Evolutionary conservation across 257 asterid genomes (phyloP), one percentile per base, ranked within the genome.

Genomic region (Solanum acaule): DNA sequence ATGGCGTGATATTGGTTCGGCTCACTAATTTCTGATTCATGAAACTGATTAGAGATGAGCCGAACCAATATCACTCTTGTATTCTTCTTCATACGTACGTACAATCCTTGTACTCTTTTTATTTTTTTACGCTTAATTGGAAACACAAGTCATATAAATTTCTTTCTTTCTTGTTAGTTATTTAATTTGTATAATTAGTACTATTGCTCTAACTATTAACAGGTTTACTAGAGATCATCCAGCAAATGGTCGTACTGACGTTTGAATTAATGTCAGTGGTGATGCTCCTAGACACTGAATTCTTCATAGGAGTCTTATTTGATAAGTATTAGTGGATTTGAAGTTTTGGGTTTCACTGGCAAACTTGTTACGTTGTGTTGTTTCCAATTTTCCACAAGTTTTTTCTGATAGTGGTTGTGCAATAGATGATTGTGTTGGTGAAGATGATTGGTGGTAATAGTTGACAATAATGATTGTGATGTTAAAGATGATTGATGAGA

Each of bases 1-100:
- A 89, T 42, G 92, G 90, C 72, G 92, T 89, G 92, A 85, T 90
- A 71, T 85, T 89, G 90, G 86, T 87, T 85, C 29, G 63, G 91
- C 92, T 91, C 92, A 91, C 18, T 29, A 46, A 38, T 44, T n/a
- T 70, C 49, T 20, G 29, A 22, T 71, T 87, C 76, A 9, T 29
- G 6, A 38, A 7, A 59, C 34, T 67, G 84, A 8, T 49, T 23
- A 85, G 87, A 27, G 72, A 83, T 91, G 97, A 93, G 97, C 97
- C 96, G 97, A 90, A 92, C 90, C 97, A 94, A 92, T 94, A 94
- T 92, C 96, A 92, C 95, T 93, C 97, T 91, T 94, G 97, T 93
- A 87, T 91, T 91, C 94, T 93, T 94, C 91, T 92, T 61, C 34
- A 13, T 10, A 16, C 4, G 79, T 71, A 85, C 90, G 31, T 6